Percentiles rank a stretch among this genome's conserved stretches.
These are phyloP conservation scores for Sphaerosporella brunnea DNA, from an alignment of 495 filamentous ascomycete species.

Conservation along the genomic window DNA sequence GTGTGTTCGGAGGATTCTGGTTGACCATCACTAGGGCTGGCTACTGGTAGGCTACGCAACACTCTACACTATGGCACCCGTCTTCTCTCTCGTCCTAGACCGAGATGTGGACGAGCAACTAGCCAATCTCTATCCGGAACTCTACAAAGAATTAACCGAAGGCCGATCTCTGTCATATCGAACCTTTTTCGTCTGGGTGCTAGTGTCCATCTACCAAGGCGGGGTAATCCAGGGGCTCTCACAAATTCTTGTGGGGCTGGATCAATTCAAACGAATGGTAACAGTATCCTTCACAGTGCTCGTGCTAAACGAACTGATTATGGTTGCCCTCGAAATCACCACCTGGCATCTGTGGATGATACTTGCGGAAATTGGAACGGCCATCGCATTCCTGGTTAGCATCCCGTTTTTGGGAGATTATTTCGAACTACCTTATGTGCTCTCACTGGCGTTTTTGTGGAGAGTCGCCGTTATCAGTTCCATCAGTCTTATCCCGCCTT, in stretches of 20 bases:
- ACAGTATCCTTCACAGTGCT: conserved; percentile 82
- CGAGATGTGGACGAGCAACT: conserved; percentile 84
- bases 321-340: conserved; percentile 90
- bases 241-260: conserved; percentile 64
- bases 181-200: conserved; percentile 95
- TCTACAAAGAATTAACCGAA: conserved; percentile 86
- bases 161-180: conserved; percentile 73
- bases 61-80: conserved; percentile 83
- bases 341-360: conserved; percentile 97
- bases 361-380: conserved; percentile 61
- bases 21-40: conserved; percentile 43
- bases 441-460: conserved; percentile 73
- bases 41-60: conserved; percentile 93
- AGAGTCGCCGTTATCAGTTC: conserved; percentile 60
- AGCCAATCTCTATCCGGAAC: conserved; percentile 86
- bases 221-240: conserved; percentile 81
- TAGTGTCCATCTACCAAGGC: conserved; percentile 88
- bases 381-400: conserved; percentile 56
- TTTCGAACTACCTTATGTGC: conserved; percentile 69
- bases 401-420: conserved; percentile 79
- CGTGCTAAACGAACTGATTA: conserved; percentile 83
- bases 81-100: conserved; percentile 92
- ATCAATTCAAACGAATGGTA: conserved; percentile 52
- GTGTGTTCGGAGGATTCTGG: too few species aligned
- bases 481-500: conserved; percentile 71